phyloP scores from a whole-genome alignment of 2,329 filamentous ascomycete species.

The Calonectria henricotiae region DNA sequence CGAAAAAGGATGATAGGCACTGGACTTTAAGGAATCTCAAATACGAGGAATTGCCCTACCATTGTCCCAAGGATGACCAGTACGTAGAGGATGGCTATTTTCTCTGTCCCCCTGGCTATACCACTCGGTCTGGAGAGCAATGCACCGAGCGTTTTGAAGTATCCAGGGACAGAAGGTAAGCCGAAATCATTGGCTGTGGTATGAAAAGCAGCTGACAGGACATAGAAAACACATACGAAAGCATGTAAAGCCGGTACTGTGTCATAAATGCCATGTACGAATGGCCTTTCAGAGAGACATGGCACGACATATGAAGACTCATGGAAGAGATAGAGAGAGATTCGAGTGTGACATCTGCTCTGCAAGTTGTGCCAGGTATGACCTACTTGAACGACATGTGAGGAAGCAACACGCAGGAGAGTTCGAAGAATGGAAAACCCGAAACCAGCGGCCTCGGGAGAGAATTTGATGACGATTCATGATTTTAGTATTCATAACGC shows the following conservation, averaged over 20 bases:
- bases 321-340: constrained; percentile 12
- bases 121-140: constrained; percentile 1
- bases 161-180: constrained; percentile 42
- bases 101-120: constrained; percentile 31
- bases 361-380: constrained; percentile 11
- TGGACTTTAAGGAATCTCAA: constrained; percentile 6
- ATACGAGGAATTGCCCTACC: constrained; percentile 37
- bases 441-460: constrained; percentile 4
- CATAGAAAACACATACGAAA: constrained; percentile 46
- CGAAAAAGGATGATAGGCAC: background rate
- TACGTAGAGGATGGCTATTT: constrained; percentile 40
- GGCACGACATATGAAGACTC: constrained; percentile 36
- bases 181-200: too few relatives aligned
- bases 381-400: constrained; percentile 20
- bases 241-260: constrained; percentile 44
- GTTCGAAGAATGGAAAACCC: background rate
- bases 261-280: constrained; percentile 34
- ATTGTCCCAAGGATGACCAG: constrained; percentile 42
- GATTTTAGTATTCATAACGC: background rate
- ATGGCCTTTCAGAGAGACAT: constrained; percentile 42
- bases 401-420: background rate
- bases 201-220: constrained; percentile 2
- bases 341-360: constrained; percentile 7
- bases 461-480: background rate
- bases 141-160: constrained; percentile 33